phyloP scores from a whole-genome alignment of 2,329 filamentous ascomycete genomes.

The Didymella arachidicola region DNA sequence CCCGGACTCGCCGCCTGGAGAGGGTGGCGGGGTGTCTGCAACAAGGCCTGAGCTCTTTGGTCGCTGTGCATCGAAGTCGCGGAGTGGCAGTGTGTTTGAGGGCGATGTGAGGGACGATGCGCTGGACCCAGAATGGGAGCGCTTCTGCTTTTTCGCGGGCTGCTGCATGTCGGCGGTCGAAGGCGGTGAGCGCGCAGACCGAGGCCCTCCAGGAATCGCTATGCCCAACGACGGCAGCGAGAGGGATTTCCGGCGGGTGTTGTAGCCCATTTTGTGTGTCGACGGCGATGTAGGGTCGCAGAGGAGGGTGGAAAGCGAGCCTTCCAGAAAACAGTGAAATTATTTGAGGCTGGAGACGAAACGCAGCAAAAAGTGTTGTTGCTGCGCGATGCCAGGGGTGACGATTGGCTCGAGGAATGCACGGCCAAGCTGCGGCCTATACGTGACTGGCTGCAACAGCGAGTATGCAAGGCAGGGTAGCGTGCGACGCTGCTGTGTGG shows the following conservation, averaged over 20 bases:
- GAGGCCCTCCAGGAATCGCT: conserved; percentile 69
- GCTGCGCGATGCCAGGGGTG: conserved; percentile 40
- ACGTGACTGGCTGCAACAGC: conserved; percentile 37
- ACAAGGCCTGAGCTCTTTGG: conserved; percentile 55
- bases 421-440: conserved; percentile 39
- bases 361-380: conserved; percentile 42
- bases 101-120: conserved; percentile 55
- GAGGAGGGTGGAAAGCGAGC: conserved; percentile 15
- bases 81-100: conserved; percentile 55
- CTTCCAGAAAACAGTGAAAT: conserved; percentile 26
- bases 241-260: conserved; percentile 94
- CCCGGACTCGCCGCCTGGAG: conserved; percentile 64
- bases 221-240: conserved; percentile 93
- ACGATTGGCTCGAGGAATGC: conserved; percentile 49
- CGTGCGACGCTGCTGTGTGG: conserved; percentile 43
- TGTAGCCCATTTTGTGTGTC: conserved; percentile 78
- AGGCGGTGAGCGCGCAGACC: conserved; percentile 63
- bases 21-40: conserved; percentile 80
- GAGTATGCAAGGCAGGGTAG: conserved; percentile 33
- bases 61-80: conserved; percentile 55
- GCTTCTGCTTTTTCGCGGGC: conserved; percentile 71
- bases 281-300: conserved; percentile 16
- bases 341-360: conserved; percentile 39
- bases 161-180: conserved; percentile 63
- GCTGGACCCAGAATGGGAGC: conserved; percentile 68